Conservation (phyloP, 2,329 filamentous ascomycete genomes). For the Ophiocordyceps camponoti-saundersi region DNA sequence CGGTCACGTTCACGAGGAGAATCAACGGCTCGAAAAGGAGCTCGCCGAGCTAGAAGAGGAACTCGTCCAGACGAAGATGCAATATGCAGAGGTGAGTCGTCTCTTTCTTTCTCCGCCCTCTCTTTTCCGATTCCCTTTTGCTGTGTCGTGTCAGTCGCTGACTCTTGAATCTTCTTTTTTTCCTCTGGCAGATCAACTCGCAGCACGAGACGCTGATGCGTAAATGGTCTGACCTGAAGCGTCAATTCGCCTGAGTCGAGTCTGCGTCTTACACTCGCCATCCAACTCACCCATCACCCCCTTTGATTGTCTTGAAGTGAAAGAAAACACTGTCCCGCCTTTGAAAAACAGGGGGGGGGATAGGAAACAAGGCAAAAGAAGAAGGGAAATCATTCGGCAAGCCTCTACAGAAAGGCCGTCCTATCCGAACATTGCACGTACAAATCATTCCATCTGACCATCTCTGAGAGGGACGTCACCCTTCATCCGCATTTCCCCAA, state of each 20-base stretch:
- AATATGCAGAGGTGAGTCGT: slow-evolving; percentile 71
- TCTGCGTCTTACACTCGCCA: background rate
- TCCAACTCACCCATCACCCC: too few relatives aligned
- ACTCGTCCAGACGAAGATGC: slow-evolving; percentile 86
- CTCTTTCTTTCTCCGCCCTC: background rate
- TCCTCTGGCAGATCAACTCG: slow-evolving; percentile 42
- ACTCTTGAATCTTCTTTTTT: background rate
- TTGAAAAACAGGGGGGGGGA: background rate
- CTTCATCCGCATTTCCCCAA: too few relatives aligned
- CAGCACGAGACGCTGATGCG: slow-evolving; percentile 55
- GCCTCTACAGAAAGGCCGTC: background rate
- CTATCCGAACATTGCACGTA: background rate
- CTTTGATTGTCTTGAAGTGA: background rate
- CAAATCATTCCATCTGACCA: background rate
- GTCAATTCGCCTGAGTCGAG: slow-evolving; percentile 30
- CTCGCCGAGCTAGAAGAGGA: slow-evolving; percentile 84
- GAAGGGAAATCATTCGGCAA: background rate
- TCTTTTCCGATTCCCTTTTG: too few relatives aligned
- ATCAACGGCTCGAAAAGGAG: slow-evolving; percentile 72
- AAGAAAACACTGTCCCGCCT: background rate
- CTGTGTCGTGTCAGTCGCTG: too few relatives aligned
- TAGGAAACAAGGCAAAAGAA: background rate
- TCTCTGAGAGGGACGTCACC: background rate
- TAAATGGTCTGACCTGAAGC: slow-evolving; percentile 61
- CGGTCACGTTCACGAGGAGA: slow-evolving; percentile 85